These are phyloP conservation scores for Digitaria exilis DNA, from an alignment of 202 grass and related monocot genomes.

Conservation along the genomic window DNA sequence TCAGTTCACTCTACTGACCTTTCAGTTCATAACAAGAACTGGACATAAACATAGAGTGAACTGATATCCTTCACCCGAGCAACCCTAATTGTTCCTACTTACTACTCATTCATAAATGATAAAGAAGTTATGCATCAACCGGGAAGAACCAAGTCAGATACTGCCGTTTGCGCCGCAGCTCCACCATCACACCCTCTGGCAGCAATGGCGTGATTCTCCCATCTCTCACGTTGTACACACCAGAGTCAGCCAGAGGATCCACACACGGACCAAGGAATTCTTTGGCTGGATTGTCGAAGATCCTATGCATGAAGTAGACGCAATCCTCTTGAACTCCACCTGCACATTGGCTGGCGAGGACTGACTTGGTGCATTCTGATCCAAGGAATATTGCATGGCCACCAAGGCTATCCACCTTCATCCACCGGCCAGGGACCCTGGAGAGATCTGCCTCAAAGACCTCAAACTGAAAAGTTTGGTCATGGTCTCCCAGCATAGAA, in stretches of 20 bases:
- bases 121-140: neutral
- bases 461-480: neutral
- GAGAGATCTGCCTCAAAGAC: neutral
- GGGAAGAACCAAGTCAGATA: constrained; percentile 29
- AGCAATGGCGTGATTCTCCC: neutral
- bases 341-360: neutral
- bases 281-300: neutral
- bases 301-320: constrained; percentile 24
- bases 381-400: neutral
- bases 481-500: neutral
- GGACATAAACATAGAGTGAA: too few species aligned
- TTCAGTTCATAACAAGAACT: too few species aligned
- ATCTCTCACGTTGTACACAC: constrained; percentile 13
- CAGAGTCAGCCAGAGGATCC: neutral
- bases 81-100: too few species aligned
- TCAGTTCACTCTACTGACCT: too few species aligned
- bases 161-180: neutral
- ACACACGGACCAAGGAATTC: neutral
- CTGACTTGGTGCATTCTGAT: neutral
- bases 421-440: neutral
- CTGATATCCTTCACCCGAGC: too few species aligned
- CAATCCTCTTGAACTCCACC: constrained; percentile 1
- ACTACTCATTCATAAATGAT: too few species aligned
- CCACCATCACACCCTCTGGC: neutral
- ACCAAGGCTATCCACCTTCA: neutral